Evolutionary conservation across 257 asterid species (phyloP).

Genomic region (Anisodus tanguticus): DNA sequence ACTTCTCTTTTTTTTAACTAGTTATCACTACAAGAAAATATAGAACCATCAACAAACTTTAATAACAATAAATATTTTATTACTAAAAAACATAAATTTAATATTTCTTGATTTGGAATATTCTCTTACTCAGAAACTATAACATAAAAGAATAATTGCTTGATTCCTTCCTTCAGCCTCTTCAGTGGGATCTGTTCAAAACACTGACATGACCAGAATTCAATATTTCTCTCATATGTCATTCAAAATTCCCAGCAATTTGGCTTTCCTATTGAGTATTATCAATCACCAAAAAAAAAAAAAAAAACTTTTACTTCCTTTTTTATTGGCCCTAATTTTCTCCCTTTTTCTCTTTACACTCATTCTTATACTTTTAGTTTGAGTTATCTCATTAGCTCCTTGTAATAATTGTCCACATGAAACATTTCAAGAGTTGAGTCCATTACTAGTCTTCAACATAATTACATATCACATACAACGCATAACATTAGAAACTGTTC

Average conservation of each 20-base stretch:
- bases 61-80: too few relatives aligned
- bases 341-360: background rate
- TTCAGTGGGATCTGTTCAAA: constrained; percentile 41
- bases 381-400: background rate
- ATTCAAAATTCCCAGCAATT: constrained; percentile 27
- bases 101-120: constrained; percentile 41
- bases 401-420: background rate
- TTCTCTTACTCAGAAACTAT: constrained; percentile 37
- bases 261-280: background rate
- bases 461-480: too few relatives aligned
- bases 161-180: constrained; percentile 27
- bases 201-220: constrained; percentile 26
- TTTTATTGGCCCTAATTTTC: background rate
- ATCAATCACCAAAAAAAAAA: background rate
- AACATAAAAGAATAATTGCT: constrained; percentile 35
- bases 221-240: background rate
- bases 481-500: too few relatives aligned
- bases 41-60: too few relatives aligned
- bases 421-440: background rate
- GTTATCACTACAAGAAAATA: too few relatives aligned
- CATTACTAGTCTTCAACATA: too few relatives aligned
- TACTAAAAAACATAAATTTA: too few relatives aligned
- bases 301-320: background rate
- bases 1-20: too few relatives aligned
- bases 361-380: background rate